Percentiles rank a stretch among this genome's conserved stretches.
These are phyloP conservation scores for Periconia sp. DNA, from an alignment of 2,329 filamentous ascomycete species.

Conservation along the genomic window DNA sequence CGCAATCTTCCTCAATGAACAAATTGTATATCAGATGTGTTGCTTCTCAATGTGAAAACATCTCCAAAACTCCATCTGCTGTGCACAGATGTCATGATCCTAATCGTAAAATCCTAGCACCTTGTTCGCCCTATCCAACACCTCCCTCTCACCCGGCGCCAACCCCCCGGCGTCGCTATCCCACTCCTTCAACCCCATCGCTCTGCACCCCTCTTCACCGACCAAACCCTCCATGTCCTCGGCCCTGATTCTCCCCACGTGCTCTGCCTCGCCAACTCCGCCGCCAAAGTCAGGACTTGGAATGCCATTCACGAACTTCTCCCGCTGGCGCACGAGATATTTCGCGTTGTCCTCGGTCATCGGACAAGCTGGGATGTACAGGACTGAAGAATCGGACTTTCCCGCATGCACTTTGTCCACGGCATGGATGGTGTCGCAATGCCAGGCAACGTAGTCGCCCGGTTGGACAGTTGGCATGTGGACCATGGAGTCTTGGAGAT, in stretches of 20 bases:
- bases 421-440: conserved; percentile 81
- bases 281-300: conserved; percentile 58
- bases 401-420: conserved; percentile 82
- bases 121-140: conserved; percentile 60
- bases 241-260: conserved; percentile 50
- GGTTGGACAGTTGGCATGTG: conserved; percentile 72
- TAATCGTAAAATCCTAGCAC: conserved; percentile 57
- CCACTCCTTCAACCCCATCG: conserved; percentile 60
- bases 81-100: too few species aligned
- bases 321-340: conserved; percentile 73
- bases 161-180: conserved; percentile 57
- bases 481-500: conserved; percentile 72
- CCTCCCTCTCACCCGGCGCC: conserved; percentile 57
- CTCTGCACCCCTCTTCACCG: conserved; percentile 57
- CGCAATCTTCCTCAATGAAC: too few species aligned
- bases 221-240: conserved; percentile 49
- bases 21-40: too few species aligned
- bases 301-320: conserved; percentile 69
- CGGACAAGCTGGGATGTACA: conserved; percentile 90
- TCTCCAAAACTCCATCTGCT: not conserved
- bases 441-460: conserved; percentile 79
- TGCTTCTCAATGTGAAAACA: too few species aligned
- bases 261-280: conserved; percentile 67
- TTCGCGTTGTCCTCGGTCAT: conserved; percentile 75
- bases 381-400: conserved; percentile 74